Percentiles rank a stretch among this genome's conserved stretches.
Conservation (phyloP, 1,284 basidiomycete genomes). For the Agaricales sp. region DNA sequence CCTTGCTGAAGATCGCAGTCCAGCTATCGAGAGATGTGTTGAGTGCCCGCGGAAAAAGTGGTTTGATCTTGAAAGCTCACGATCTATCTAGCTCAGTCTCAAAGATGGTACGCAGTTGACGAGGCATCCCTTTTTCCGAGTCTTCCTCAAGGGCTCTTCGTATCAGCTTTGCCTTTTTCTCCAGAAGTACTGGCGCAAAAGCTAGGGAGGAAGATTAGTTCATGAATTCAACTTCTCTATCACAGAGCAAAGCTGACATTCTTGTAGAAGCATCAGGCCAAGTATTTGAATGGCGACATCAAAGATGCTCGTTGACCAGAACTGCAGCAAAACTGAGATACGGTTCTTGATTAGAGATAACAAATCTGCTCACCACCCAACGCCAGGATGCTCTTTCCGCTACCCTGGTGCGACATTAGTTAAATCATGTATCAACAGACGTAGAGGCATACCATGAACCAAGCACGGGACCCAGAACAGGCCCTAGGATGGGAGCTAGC, state of each 20-base stretch:
- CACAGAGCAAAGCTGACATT: slow-evolving; percentile 34
- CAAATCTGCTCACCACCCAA: slow-evolving; percentile 40
- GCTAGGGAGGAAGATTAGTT: slow-evolving; percentile 30
- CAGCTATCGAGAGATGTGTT: no score
- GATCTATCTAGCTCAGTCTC: no score
- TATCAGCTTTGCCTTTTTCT: slow-evolving; percentile 44
- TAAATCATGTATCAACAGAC: background rate
- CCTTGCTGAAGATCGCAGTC: slow-evolving; percentile 27
- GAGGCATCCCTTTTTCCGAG: slow-evolving; percentile 30
- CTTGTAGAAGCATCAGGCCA: slow-evolving; percentile 49
- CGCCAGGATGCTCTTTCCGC: slow-evolving; percentile 50
- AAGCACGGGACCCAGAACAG: slow-evolving; percentile 53
- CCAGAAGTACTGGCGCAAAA: slow-evolving; percentile 51
- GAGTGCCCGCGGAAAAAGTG: no score
- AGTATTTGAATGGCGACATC: slow-evolving; percentile 37
- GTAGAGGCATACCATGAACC: slow-evolving; percentile 39
- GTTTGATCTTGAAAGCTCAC: no score
- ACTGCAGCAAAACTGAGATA: no score
- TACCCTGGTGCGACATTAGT: slow-evolving; percentile 28
- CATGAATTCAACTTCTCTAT: slow-evolving; percentile 1
- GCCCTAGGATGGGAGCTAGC: slow-evolving; percentile 51
- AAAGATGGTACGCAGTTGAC: slow-evolving; percentile 25
- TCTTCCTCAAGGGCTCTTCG: slow-evolving; percentile 24
- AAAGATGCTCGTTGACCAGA: slow-evolving; percentile 51
- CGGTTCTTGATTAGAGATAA: no score